Evolutionary conservation across 2,329 filamentous ascomycete genomes (phyloP).

Genomic region (Parascedosporium putredinis): DNA sequence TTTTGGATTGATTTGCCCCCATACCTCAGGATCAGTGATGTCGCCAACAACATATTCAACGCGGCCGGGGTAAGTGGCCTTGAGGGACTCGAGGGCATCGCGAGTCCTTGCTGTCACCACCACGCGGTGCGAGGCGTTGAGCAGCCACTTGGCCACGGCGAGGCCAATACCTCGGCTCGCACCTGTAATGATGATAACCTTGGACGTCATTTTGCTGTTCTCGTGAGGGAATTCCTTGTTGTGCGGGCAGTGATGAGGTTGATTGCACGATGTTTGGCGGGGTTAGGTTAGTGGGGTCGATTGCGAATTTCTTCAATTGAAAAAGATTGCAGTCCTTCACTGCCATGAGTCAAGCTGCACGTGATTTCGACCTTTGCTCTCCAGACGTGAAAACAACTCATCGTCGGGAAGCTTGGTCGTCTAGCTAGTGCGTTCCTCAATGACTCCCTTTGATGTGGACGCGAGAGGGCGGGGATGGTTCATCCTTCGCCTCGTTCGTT

Average conservation of each 20-base stretch:
- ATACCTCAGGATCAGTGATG: constrained; percentile 40
- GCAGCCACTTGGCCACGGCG: constrained; percentile 40
- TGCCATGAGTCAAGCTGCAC: not conserved
- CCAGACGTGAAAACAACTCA: not conserved
- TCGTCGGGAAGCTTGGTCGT: too few species aligned
- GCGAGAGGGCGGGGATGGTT: too few species aligned
- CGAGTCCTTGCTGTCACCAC: constrained; percentile 47
- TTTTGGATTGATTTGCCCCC: too few species aligned
- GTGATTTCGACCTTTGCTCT: not conserved
- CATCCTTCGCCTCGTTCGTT: too few species aligned
- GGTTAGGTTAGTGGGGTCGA: constrained; percentile 1
- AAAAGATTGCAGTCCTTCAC: not conserved
- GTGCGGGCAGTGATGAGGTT: constrained; percentile 5
- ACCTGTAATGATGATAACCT: constrained; percentile 61
- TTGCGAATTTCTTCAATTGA: not conserved
- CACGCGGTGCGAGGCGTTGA: constrained; percentile 45
- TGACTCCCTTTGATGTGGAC: too few species aligned
- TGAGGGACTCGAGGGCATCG: constrained; percentile 37
- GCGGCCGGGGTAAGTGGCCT: constrained; percentile 38
- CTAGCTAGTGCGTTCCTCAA: too few species aligned
- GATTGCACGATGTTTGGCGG: not conserved
- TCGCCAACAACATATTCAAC: constrained; percentile 49
- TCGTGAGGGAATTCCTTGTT: too few species aligned
- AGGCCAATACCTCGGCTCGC: constrained; percentile 54
- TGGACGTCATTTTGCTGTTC: constrained; percentile 30